Evolutionary conservation across 2,329 filamentous ascomycete species (phyloP).

Genomic region (Chrysoporthe cubensis): DNA sequence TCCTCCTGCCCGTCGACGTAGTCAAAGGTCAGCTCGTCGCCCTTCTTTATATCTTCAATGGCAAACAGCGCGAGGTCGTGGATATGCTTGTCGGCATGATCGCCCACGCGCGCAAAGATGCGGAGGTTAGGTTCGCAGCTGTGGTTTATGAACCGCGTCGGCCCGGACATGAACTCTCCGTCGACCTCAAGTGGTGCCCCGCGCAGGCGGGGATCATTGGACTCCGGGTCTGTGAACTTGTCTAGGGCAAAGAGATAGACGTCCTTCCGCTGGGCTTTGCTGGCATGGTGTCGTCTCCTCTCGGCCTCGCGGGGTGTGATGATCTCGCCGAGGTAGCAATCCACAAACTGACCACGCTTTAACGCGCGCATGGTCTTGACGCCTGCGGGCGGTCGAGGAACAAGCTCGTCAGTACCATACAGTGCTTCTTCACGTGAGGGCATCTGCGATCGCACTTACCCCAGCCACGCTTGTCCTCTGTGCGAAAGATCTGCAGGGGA

Average conservation of each 20-base stretch:
- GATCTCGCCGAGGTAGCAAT: conserved; percentile 76
- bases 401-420: neutral
- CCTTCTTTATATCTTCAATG: conserved; percentile 63
- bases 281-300: conserved; percentile 60
- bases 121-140: conserved; percentile 78
- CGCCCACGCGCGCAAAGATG: conserved; percentile 79
- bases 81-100: conserved; percentile 73
- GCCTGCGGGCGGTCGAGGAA: conserved; percentile 43
- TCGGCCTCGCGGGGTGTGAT: conserved; percentile 68
- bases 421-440: neutral
- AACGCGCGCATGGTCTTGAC: conserved; percentile 68
- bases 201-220: conserved; percentile 59
- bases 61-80: conserved; percentile 82
- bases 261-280: conserved; percentile 66
- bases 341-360: conserved; percentile 75
- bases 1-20: conserved; percentile 70
- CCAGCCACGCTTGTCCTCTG: conserved; percentile 71
- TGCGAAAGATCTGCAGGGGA: conserved; percentile 77
- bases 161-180: conserved; percentile 77
- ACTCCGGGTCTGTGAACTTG: conserved; percentile 69
- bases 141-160: conserved; percentile 83
- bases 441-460: conserved; percentile 49
- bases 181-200: conserved; percentile 64
- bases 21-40: conserved; percentile 78
- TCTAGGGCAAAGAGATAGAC: conserved; percentile 82